Percentiles rank a stretch among this genome's conserved stretches.
phyloP scores from a whole-genome alignment of 208 protist species.

The Trypanosoma brucei region DNA sequence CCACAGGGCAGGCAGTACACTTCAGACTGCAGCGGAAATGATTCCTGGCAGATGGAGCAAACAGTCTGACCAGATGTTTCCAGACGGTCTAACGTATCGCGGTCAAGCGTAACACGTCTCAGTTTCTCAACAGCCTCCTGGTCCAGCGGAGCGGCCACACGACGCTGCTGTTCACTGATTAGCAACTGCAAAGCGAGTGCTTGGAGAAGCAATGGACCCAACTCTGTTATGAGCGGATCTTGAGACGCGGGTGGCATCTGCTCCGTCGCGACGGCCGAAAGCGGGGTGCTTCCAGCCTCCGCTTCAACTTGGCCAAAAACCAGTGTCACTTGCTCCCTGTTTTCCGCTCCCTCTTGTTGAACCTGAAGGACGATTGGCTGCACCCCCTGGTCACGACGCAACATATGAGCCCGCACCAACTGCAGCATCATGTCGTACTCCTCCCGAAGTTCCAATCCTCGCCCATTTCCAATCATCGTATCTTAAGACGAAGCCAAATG shows the following conservation, averaged over 20 bases:
- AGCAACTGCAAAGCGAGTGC: constrained; percentile 16
- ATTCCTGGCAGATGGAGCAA: constrained; percentile 38
- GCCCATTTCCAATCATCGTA: constrained; percentile 1
- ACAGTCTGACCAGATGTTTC: constrained; percentile 15
- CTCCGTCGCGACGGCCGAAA: not conserved
- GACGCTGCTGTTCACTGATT: constrained; percentile 18
- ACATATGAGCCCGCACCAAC: constrained; percentile 13
- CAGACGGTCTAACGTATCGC: constrained; percentile 13
- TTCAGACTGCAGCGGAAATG: constrained; percentile 17
- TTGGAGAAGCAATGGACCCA: constrained; percentile 19
- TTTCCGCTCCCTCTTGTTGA: constrained; percentile 6
- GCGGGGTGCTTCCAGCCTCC: not conserved
- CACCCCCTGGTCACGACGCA: constrained; percentile 4
- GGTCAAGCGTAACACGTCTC: constrained; percentile 7
- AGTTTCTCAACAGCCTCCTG: constrained; percentile 10
- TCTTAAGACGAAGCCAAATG: not conserved
- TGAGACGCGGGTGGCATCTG: not conserved
- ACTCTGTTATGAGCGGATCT: constrained; percentile 10
- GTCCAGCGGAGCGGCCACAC: constrained; percentile 20
- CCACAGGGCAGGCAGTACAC: constrained; percentile 63
- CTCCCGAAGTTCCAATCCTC: constrained; percentile 11
- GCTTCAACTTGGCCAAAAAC: constrained; percentile 16
- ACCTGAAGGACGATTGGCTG: constrained; percentile 17
- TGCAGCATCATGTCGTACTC: constrained; percentile 21
- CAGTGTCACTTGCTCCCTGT: constrained; percentile 17